A percentile compares a stretch with the other conserved stretches of the same genome.
phyloP scores from a whole-genome alignment of 257 asterid genomes.

The Mentha longifolia region DNA sequence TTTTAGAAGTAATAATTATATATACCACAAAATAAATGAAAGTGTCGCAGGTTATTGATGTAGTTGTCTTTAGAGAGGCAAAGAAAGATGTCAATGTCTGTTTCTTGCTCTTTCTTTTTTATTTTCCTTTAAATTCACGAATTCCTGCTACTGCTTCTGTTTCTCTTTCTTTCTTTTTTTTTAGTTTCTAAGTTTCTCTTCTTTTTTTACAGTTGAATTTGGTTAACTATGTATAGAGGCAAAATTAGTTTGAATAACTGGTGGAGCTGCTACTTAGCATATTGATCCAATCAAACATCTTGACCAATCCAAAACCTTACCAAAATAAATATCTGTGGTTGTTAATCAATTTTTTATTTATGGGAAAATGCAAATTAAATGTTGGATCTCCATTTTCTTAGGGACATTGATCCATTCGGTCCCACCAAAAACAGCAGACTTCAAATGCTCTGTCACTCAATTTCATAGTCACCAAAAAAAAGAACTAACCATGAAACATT shows the following conservation, averaged over 20 bases:
- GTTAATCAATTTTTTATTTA: background rate
- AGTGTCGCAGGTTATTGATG: no score
- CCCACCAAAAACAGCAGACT: background rate
- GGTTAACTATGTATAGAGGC: conserved; percentile 32
- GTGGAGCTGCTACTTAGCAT: conserved; percentile 38
- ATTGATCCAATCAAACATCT: conserved; percentile 32
- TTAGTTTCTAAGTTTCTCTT: background rate
- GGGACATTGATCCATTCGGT: conserved; percentile 14
- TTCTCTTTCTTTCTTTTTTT: background rate
- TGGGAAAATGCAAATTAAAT: conserved; percentile 19
- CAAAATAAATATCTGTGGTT: conserved; percentile 4
- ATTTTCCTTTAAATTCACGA: conserved; percentile 3
- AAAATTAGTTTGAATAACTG: conserved; percentile 25
- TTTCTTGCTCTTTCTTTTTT: conserved; percentile 36
- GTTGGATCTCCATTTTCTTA: conserved; percentile 28
- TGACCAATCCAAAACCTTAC: conserved; percentile 20
- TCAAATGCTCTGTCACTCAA: background rate
- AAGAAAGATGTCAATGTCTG: no score
- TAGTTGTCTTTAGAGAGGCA: no score
- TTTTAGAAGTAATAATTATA: no score
- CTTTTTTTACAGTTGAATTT: background rate
- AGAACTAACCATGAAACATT: no score
- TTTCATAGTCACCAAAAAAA: no score
- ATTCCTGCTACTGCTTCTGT: background rate
- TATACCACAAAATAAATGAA: no score